Base-by-base conservation (phyloP, 805 yeast genomes). In the Starmerella etchellsii region DNA sequence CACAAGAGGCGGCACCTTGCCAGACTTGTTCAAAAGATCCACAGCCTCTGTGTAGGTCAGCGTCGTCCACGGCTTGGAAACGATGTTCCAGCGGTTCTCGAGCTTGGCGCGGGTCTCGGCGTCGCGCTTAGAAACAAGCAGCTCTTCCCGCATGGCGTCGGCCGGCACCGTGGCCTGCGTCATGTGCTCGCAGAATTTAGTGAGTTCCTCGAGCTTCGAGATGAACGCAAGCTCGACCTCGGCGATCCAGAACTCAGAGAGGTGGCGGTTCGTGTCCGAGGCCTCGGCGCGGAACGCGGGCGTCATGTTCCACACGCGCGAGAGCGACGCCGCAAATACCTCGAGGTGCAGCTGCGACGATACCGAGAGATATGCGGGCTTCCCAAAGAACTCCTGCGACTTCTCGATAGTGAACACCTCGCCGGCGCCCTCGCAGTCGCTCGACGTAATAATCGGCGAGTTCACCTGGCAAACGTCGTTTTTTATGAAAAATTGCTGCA, bases 401-500 rank as follows among this genome's bases (percentile, higher is more conserved):
- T 66, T 61, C 33, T 65, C 68, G 10, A 87, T 62, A 34, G 62
- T 63, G 50, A 91, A 91, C 46, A 81, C 72, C 56, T 91, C 97
- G 4, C 97, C 97, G 3, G 94, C 96, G 15, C 98, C 97, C 62
- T 91, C 99, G 57, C 97, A 88, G 58, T 91, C 98, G 1, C 93
- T 74, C 10, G 82, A 67, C 0, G 98, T 91, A 19, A 88, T 62
- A 11, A 88, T 52, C 7, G 99, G 98, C 3, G 97, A 94, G 21
- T 76, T 67, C 0, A 82, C 84, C 62, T 83, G 87, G 13, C 68
- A 61, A 49, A 82, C 84, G 13, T 70, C 70, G 16, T 68, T 51
- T 0, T 54, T 41, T 16, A 65, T 61, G 57, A 83, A 82, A 51
- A 73, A 82, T 2, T 63, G 63, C 31, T 67, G 60, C 7, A 85